Base-by-base conservation (phyloP, 495 filamentous ascomycete species). In the Xeromyces bisporus region DNA sequence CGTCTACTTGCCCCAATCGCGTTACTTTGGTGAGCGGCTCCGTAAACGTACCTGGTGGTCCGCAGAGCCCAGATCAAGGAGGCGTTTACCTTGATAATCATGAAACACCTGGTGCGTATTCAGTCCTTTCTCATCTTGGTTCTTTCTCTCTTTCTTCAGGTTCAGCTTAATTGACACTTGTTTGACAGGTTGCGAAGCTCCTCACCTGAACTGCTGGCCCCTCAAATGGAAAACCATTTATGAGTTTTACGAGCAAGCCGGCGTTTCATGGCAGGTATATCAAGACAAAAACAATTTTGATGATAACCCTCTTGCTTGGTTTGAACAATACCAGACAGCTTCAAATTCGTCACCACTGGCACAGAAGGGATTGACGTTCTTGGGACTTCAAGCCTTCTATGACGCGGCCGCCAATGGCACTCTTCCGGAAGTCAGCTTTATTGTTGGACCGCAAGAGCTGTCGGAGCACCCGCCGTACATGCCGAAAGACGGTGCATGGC, bases 71-170 rank as follows among this genome's bases (percentile, higher is more conserved):
- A 10, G 40, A 47, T 23, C 39, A 65, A 36, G 64, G 66, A 9
- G 63, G 64, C 15, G 47, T 56, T n/a, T 68, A 67, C 27, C 55
- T 68, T 33, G 66, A 71, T 38, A 71, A 71, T 40, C 68, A 67
- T 34, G 64, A 68, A 38, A 58, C 56, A 15, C 66, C 65, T 6
- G 56, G 54, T 58, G 16, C 3, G 42, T 11, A 23, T 26, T 7
- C n/a, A n/a, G n/a, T 13, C 15, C 21, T 0, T 12, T 26, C 17
- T 24, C 12, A 36, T n/a, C n/a, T n/a, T n/a, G n/a, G n/a, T n/a
- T n/a, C n/a, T n/a, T n/a, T n/a, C n/a, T n/a, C n/a, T n/a, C n/a
- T n/a, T n/a, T n/a, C n/a, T n/a, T n/a, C n/a, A n/a, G n/a, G n/a
- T n/a, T n/a, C n/a, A n/a, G n/a, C n/a, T n/a, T n/a, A n/a, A n/a